These are phyloP conservation scores for Drechslerella coelobrocha DNA, from an alignment of 2,329 filamentous ascomycete genomes.

Conservation along the genomic window DNA sequence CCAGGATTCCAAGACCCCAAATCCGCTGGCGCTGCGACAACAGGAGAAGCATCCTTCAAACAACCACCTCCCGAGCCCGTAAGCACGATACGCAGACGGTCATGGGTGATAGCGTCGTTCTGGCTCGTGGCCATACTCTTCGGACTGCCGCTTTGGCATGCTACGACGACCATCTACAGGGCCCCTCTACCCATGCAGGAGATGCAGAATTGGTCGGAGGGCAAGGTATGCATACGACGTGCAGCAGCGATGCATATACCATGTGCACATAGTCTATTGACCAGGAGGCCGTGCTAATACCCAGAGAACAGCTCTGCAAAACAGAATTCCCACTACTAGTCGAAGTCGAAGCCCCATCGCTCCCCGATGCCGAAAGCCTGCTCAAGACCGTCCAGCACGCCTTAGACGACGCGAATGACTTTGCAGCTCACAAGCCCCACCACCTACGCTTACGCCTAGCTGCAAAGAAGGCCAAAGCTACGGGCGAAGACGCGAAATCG, in stretches of 20 bases:
- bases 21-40: not conserved
- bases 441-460: conserved; percentile 75
- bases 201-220: conserved; percentile 92
- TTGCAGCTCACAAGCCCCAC: conserved; percentile 69
- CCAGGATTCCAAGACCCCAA: conserved; percentile 31
- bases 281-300: conserved; percentile 9
- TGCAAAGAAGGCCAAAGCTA: conserved; percentile 55
- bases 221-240: conserved; percentile 68
- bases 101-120: conserved; percentile 81
- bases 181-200: conserved; percentile 80
- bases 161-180: conserved; percentile 89
- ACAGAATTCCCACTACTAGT: conserved; percentile 88
- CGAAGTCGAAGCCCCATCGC: conserved; percentile 72
- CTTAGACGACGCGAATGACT: conserved; percentile 85
- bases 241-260: conserved; percentile 3
- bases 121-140: conserved; percentile 85
- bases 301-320: conserved; percentile 72
- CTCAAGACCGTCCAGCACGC: conserved; percentile 82
- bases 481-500: conserved; percentile 23
- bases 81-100: conserved; percentile 72
- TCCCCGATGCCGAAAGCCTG: conserved; percentile 68
- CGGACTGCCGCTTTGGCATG: conserved; percentile 93
- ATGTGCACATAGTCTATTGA: conserved; percentile 6
- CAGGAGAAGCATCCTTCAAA: conserved; percentile 30
- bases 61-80: conserved; percentile 77